These are phyloP conservation scores for Geotrichum aggregatum DNA, from an alignment of 1,139 yeast species.

Conservation along the genomic window DNA sequence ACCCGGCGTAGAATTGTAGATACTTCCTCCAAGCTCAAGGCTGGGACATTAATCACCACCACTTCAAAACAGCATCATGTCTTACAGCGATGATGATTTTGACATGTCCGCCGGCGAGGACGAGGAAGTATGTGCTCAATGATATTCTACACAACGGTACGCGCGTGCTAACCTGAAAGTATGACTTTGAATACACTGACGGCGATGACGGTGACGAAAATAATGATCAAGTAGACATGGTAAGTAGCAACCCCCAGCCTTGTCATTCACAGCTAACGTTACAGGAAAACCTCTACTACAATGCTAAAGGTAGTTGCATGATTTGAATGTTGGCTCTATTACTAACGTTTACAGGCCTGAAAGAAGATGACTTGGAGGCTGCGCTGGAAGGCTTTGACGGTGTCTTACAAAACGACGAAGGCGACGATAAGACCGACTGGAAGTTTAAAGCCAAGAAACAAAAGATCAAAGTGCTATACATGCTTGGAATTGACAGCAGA, in stretches of 20 bases:
- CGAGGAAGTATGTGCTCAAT: constrained; percentile 36
- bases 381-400: constrained; percentile 47
- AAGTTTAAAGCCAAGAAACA: constrained; percentile 65
- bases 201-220: constrained; percentile 44
- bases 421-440: constrained; percentile 26
- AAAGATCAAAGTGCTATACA: constrained; percentile 52
- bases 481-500: constrained; percentile 29
- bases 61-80: constrained; percentile 13
- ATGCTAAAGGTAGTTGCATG: constrained; percentile 45
- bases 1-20: no score
- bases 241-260: constrained; percentile 18
- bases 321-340: background rate
- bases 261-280: constrained; percentile 11
- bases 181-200: constrained; percentile 63
- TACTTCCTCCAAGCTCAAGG: no score
- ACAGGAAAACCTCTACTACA: constrained; percentile 53
- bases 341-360: constrained; percentile 37
- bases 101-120: constrained; percentile 50
- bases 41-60: no score
- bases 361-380: constrained; percentile 53
- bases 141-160: background rate
- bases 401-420: constrained; percentile 36
- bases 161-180: constrained; percentile 32
- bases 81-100: constrained; percentile 43
- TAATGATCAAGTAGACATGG: constrained; percentile 34